Conservation (phyloP, 345 rosid species). For the Arabidopsis thaliana region DNA sequence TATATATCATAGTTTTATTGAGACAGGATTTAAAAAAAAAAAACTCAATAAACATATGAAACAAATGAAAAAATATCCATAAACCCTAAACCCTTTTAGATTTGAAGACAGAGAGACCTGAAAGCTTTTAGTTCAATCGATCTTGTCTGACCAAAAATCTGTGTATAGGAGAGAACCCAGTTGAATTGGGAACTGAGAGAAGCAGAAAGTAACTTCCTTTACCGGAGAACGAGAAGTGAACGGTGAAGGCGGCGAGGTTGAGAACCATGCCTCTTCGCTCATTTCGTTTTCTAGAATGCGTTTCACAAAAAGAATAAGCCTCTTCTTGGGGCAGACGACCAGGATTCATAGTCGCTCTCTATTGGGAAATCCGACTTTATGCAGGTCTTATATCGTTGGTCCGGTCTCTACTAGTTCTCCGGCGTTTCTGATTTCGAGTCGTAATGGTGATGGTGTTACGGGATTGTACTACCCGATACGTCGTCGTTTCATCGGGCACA, state of each 20-base stretch:
- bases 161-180: conserved; percentile 30
- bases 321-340: conserved; percentile 51
- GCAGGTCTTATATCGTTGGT: conserved; percentile 22
- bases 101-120: conserved; percentile 16
- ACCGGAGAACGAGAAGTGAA: conserved; percentile 10
- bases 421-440: conserved; percentile 28
- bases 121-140: background rate
- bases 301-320: conserved; percentile 52
- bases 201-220: conserved; percentile 33
- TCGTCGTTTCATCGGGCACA: conserved; percentile 57
- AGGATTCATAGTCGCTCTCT: conserved; percentile 38
- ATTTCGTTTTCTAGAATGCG: conserved; percentile 52
- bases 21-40: background rate
- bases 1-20: background rate
- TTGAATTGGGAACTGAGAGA: conserved; percentile 3
- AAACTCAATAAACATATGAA: background rate
- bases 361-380: conserved; percentile 17
- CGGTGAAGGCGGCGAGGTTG: conserved; percentile 30
- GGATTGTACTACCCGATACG: conserved; percentile 6
- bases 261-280: conserved; percentile 45
- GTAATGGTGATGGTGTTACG: conserved; percentile 27
- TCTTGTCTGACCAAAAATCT: background rate
- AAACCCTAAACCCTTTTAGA: conserved; percentile 45
- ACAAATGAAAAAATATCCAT: background rate
- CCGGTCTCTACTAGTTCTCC: conserved; percentile 42